These are phyloP conservation scores for Flaveria brownii DNA, from an alignment of 129 eudicot genomes.

Conservation along the genomic window DNA sequence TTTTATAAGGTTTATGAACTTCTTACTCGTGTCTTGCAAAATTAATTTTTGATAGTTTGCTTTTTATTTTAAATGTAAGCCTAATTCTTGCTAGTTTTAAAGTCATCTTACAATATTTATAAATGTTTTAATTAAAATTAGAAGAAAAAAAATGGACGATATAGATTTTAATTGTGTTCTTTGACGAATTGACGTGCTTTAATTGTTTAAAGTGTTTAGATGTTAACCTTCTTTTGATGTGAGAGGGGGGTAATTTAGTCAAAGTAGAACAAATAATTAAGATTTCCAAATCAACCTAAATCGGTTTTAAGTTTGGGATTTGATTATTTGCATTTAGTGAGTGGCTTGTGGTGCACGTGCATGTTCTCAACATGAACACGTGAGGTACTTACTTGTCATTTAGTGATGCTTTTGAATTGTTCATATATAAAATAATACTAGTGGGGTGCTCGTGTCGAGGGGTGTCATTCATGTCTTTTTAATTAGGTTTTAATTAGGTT, in stretches of 20 bases:
- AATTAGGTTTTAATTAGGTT: too few species aligned
- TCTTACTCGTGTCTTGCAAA: neutral
- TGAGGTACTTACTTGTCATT: constrained; percentile 12
- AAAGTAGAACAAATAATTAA: neutral
- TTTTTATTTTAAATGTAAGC: too few species aligned
- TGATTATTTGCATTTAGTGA: constrained; percentile 25
- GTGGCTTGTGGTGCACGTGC: constrained; percentile 26
- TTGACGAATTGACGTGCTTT: too few species aligned
- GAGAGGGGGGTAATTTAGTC: constrained; percentile 22
- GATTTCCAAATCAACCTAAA: constrained; percentile 7
- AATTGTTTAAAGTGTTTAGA: too few species aligned
- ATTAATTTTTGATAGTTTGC: neutral
- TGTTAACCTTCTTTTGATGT: constrained; percentile 1
- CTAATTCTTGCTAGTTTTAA: neutral
- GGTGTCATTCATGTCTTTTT: too few species aligned
- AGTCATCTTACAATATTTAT: neutral
- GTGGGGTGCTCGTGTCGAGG: too few species aligned
- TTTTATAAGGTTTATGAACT: neutral
- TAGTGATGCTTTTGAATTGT: neutral
- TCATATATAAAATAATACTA: too few species aligned
- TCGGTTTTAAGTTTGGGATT: constrained; percentile 26
- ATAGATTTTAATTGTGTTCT: too few species aligned
- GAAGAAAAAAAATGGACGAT: too few species aligned
- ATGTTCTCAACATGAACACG: constrained; percentile 14
- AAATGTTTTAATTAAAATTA: neutral